phyloP scores from a whole-genome alignment of 257 asterid genomes.

The Lycium barbarum region DNA sequence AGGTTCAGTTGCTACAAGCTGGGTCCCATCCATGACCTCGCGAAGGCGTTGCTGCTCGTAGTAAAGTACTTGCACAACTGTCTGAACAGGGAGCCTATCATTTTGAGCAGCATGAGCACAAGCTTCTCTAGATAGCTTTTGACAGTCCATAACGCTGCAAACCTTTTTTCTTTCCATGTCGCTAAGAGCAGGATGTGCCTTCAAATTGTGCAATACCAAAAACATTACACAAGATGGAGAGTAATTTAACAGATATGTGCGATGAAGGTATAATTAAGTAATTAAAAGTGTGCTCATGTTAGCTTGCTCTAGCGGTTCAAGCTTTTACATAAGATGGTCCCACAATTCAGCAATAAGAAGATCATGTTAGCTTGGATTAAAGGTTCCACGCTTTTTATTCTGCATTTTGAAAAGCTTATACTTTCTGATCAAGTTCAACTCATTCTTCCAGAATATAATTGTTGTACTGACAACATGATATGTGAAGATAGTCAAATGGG shows the following conservation, averaged over 20 bases:
- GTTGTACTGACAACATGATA: not conserved
- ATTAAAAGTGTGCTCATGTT: not conserved
- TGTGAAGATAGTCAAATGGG: not conserved
- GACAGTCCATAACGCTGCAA: constrained; percentile 91
- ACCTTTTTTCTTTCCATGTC: constrained; percentile 84
- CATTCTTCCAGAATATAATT: not conserved
- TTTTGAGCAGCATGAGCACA: constrained; percentile 93
- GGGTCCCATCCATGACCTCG: constrained; percentile 59
- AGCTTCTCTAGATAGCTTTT: constrained; percentile 86
- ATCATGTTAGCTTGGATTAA: not conserved
- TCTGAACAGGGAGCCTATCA: constrained; percentile 84
- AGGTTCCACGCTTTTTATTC: not conserved
- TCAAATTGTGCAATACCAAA: constrained; percentile 17
- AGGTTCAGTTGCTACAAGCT: constrained; percentile 38
- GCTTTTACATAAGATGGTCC: not conserved
- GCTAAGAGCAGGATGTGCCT: constrained; percentile 87
- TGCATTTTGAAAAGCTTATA: not conserved
- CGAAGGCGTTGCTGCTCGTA: constrained; percentile 86
- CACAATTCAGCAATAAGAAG: not conserved
- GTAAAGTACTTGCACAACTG: constrained; percentile 85
- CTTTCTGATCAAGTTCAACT: not conserved
- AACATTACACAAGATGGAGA: not conserved
- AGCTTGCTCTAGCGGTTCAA: not conserved
- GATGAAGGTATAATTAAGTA: not conserved
- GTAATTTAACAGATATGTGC: not conserved